Evolutionary conservation across 1,139 yeast species (phyloP), one percentile per base, ranked within the genome.

Genomic region (Candida smagusa): DNA sequence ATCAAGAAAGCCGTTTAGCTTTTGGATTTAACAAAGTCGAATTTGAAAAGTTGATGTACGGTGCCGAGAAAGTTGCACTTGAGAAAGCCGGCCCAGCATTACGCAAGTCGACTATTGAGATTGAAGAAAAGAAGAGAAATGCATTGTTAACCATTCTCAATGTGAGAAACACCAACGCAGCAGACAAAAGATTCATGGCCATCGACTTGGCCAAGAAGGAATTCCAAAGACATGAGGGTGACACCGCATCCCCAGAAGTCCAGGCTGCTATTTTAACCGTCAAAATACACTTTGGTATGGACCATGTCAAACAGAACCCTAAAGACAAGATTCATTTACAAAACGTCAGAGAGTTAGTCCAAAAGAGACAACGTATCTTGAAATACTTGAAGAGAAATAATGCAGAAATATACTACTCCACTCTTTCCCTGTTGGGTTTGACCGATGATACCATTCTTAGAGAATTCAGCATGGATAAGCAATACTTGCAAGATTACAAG

Each of bases 231-330:
- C 74, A 76, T 46, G 88, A 82, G 35, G 96, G 96, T 36, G 97
- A 92, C 58, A 87, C 97, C 0, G 97, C 95, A 1, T 86, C 96
- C 0, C 81, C 96, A 35, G 97, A 90, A 63, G 97, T 89, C 22
- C 97, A 90, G 61, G 96, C 97, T 1, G 97, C 97, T 2, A 76
- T 87, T 23, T 66, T 83, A 64, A 88, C 97, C 1, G 82, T 87
- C 39, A 79, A 79, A 53, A 87, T 92, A 48, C 88, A 84, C 47
- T 82, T 78, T 49, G 71, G 87, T 41, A 87, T 86, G 69, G 75
- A 77, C 33, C 97, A 90, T 56, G 74, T 86, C 41, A 81, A 81
- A 55, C 72, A 75, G 39, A 73, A 81, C 56, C 83, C 80, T 50
- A 85, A 88, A 57, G 97, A 92, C 62, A 71, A 77, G 52, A 70